Evolutionary conservation across 306 rosid genomes (phyloP).

Genomic region (Hippophae tibetana): DNA sequence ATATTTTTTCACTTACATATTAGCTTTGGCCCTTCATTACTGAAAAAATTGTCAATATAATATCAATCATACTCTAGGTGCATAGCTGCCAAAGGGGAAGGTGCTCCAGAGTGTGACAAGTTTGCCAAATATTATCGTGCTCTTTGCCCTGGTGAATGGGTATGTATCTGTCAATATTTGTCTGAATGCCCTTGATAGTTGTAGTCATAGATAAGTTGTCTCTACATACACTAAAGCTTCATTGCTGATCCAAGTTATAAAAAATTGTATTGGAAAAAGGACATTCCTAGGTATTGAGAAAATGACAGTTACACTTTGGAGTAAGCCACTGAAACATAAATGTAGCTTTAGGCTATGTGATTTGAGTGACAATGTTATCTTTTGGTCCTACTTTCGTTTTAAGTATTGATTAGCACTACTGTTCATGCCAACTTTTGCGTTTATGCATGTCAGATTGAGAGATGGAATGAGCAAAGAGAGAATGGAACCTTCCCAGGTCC

Average conservation of each 20-base stretch:
- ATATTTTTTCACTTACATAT: background rate
- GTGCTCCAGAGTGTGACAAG: slow-evolving; percentile 77
- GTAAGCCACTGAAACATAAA: too few relatives aligned
- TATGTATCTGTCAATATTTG: slow-evolving; percentile 28
- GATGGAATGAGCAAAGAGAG: slow-evolving; percentile 98
- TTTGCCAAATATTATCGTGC: slow-evolving; percentile 79
- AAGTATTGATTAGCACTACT: background rate
- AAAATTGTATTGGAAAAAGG: too few relatives aligned
- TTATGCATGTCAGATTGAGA: slow-evolving; percentile 51
- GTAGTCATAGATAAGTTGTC: too few relatives aligned
- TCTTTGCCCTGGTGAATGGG: slow-evolving; percentile 99
- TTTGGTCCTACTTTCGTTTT: too few relatives aligned
- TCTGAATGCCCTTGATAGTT: background rate
- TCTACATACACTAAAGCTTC: too few relatives aligned
- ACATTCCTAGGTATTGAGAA: too few relatives aligned
- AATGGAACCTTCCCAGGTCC: slow-evolving; percentile 96
- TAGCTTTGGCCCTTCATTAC: background rate
- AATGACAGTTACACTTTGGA: too few relatives aligned
- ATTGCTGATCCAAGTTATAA: too few relatives aligned
- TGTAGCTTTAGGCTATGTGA: too few relatives aligned
- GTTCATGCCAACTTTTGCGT: background rate
- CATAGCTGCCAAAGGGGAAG: slow-evolving; percentile 84
- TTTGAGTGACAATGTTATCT: too few relatives aligned
- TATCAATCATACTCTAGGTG: slow-evolving; percentile 39
- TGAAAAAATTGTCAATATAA: slow-evolving; percentile 1